Evolutionary conservation across 2,329 filamentous ascomycete genomes (phyloP).

Genomic region (Diaporthe eres): DNA sequence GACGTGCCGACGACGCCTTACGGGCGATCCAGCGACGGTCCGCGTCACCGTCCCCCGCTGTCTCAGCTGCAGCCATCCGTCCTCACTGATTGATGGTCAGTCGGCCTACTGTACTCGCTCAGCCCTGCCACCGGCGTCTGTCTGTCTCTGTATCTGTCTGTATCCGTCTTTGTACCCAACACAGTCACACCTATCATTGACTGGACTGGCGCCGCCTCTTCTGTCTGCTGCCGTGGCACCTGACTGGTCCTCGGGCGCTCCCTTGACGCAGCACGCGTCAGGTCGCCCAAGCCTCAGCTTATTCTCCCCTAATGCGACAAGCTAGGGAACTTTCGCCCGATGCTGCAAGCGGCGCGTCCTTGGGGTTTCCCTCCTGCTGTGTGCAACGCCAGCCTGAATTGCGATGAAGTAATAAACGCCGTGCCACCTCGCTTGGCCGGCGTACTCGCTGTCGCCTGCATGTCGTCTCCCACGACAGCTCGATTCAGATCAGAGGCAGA

Average conservation of each 20-base stretch:
- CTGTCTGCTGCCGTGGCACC: conserved; percentile 30
- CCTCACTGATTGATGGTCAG: background rate
- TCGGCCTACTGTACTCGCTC: background rate
- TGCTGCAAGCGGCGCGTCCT: conserved; percentile 28
- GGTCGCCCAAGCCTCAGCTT: conserved; percentile 27
- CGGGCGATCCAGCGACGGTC: conserved; percentile 1
- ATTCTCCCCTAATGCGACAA: background rate
- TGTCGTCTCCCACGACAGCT: background rate
- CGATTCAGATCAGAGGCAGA: background rate
- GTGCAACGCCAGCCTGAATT: conserved; percentile 1
- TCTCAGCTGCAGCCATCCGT: conserved; percentile 39
- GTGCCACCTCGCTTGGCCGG: conserved; percentile 27
- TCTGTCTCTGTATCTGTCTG: background rate
- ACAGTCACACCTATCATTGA: conserved; percentile 3
- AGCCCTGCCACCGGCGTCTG: conserved; percentile 27
- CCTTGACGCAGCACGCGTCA: conserved; percentile 23
- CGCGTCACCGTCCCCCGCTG: conserved; percentile 22
- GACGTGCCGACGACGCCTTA: conserved; percentile 5
- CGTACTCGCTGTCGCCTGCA: background rate
- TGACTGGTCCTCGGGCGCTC: conserved; percentile 34
- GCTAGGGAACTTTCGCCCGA: conserved; percentile 33
- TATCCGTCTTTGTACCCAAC: background rate
- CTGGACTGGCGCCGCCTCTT: conserved; percentile 5
- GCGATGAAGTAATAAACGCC: conserved; percentile 8
- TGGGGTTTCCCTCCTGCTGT: background rate